phyloP scores from a whole-genome alignment of 306 rosid species.

The Ammopiptanthus mongolicus region DNA sequence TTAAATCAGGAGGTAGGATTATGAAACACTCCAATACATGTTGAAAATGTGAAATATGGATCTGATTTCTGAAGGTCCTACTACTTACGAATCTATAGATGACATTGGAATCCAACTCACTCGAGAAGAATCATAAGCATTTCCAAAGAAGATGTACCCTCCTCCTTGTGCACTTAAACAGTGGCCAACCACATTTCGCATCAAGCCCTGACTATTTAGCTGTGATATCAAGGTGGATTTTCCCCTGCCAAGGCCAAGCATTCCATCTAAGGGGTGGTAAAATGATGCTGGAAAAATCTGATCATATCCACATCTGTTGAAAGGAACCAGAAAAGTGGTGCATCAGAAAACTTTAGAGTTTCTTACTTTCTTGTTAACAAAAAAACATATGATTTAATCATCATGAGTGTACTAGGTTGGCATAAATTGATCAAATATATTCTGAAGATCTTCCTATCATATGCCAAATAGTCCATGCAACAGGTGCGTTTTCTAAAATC shows the following conservation, averaged over 20 bases:
- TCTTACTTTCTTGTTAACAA: not conserved
- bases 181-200: slow-evolving; percentile 72
- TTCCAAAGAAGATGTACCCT: slow-evolving; percentile 82
- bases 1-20: not conserved
- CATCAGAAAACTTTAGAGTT: not conserved
- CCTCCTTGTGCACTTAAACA: slow-evolving; percentile 83
- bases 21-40: not conserved
- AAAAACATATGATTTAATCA: not conserved
- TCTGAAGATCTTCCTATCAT: not conserved
- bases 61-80: slow-evolving; percentile 17
- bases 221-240: slow-evolving; percentile 76
- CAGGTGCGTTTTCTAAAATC: not conserved
- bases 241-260: slow-evolving; percentile 91
- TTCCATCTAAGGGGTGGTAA: slow-evolving; percentile 71
- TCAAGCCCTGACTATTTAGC: slow-evolving; percentile 59
- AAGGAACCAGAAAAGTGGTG: not conserved
- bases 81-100: slow-evolving; percentile 48
- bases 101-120: slow-evolving; percentile 68
- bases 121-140: slow-evolving; percentile 54
- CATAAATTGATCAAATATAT: not conserved
- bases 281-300: slow-evolving; percentile 56
- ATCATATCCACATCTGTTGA: slow-evolving; percentile 83
- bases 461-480: not conserved
- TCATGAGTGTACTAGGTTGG: not conserved
- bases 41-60: slow-evolving; percentile 7